phyloP scores from a whole-genome alignment of 1,284 basidiomycete genomes.

The Cutaneotrichosporon dermatis region DNA sequence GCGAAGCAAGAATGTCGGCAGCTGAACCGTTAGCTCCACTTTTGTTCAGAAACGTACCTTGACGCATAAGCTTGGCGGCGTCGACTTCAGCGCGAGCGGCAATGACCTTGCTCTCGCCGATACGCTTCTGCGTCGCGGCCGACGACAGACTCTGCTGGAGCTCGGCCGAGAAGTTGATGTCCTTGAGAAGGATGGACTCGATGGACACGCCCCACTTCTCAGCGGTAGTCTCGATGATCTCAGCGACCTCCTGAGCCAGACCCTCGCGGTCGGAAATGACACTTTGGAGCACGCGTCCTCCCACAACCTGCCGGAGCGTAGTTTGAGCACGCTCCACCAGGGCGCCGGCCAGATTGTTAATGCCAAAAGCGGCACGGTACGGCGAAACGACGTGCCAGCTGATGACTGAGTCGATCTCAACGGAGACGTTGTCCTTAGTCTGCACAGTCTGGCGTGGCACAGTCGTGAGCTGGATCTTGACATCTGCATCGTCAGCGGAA shows the following conservation, averaged over 20 bases:
- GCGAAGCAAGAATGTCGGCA: constrained; percentile 70
- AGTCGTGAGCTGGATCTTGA: constrained; percentile 85
- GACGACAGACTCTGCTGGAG: constrained; percentile 87
- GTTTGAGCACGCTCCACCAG: constrained; percentile 92
- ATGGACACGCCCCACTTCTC: constrained; percentile 89
- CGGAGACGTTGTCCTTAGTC: constrained; percentile 65
- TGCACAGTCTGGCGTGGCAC: constrained; percentile 76
- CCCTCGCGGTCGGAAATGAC: constrained; percentile 78
- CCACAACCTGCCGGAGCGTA: constrained; percentile 89
- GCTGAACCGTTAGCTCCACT: constrained; percentile 16
- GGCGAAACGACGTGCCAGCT: constrained; percentile 73
- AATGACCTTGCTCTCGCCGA: constrained; percentile 91
- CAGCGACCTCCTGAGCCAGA: constrained; percentile 91
- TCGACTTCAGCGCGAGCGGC: constrained; percentile 96
- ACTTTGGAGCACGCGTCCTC: constrained; percentile 64
- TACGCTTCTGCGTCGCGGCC: constrained; percentile 83
- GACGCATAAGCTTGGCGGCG: constrained; percentile 86
- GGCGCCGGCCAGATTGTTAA: constrained; percentile 78
- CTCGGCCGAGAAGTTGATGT: constrained; percentile 83
- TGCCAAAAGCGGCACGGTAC: constrained; percentile 88
- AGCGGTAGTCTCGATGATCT: constrained; percentile 64
- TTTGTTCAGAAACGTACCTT: constrained; percentile 21
- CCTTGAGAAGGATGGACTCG: constrained; percentile 74
- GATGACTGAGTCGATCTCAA: constrained; percentile 62
- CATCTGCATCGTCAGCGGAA: constrained; percentile 53